Evolutionary conservation across 73 alveolate species (phyloP), one percentile per base, ranked within the genome.

Genomic region (Effrenium voratum): DNA sequence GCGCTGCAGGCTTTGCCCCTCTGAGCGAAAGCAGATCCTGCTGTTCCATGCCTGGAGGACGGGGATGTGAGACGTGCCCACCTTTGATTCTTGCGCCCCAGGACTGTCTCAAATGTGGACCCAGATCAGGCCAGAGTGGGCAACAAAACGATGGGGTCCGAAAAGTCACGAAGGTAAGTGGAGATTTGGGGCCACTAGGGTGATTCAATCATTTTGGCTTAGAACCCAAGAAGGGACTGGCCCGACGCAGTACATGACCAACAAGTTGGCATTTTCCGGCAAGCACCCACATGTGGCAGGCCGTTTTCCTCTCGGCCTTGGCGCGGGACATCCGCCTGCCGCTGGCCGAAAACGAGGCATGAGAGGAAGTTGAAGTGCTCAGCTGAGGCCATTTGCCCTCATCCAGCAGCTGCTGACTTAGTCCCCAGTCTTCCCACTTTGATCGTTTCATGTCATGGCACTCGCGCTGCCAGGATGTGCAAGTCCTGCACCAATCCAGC

Each of bases 1-100:
- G n/a, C n/a, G n/a, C n/a, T n/a, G n/a, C n/a, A 90, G 97, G 97
- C 97, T 90, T 32, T 66, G 40, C 76, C 97, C 97, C n/a, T 90
- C 97, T 8, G 87, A n/a, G 75, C 66, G 49, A 60, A 90, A 90
- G 77, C 97, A 90, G 87, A 34, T 90, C 15, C 24, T 90, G 55
- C 87, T 90, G 72, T 76, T 68, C 57, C 52, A 70, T 47, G 88
- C 80, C 41, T 90, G 97, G 97, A 90, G 97, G 97, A 84, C 96
- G 1, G 44, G 5, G 40, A 63, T 15, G 77, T 41, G 1, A 44
- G 32, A 49, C 8, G 36, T 26, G 45, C n/a, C 60, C 1, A 15
- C 60, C 87, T 28, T 4, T 4, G 22, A 55, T 6, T 26, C 60
- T 28, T 4, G 28, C 41, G 5, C 16, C 43, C 52, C 97, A 90